Percentiles rank a stretch among this genome's conserved stretches.
These are phyloP conservation scores for Fusarium tupiense DNA, from an alignment of 2,329 filamentous ascomycete species.

Conservation along the genomic window DNA sequence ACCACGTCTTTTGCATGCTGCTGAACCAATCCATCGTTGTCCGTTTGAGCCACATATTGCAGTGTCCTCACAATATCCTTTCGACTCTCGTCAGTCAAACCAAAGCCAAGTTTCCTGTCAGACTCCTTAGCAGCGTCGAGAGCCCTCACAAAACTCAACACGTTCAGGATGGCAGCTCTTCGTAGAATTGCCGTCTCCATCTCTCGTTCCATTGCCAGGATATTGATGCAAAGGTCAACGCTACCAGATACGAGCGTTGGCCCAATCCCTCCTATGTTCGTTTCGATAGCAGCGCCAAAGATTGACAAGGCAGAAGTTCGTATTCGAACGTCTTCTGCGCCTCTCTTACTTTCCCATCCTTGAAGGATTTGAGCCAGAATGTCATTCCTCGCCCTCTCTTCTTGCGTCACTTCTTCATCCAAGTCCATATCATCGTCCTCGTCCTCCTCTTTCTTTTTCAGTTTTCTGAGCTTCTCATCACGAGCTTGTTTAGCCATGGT, in stretches of 20 bases:
- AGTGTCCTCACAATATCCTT: slow-evolving; percentile 71
- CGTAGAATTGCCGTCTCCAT: slow-evolving; percentile 71
- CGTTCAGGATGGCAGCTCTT: slow-evolving; percentile 70
- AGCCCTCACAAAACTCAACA: slow-evolving; percentile 70
- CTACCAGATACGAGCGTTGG: slow-evolving; percentile 62
- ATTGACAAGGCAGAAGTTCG: slow-evolving; percentile 76
- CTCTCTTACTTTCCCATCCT: slow-evolving; percentile 73
- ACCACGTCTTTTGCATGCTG: slow-evolving; percentile 74
- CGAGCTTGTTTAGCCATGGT: slow-evolving; percentile 66
- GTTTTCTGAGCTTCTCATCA: slow-evolving; percentile 58
- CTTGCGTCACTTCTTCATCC: slow-evolving; percentile 57
- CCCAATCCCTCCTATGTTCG: slow-evolving; percentile 66
- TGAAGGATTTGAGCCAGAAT: slow-evolving; percentile 68
- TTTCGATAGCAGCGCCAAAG: slow-evolving; percentile 68
- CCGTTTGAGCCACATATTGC: slow-evolving; percentile 70
- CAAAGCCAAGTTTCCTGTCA: slow-evolving; percentile 60
- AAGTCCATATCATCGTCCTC: slow-evolving; percentile 57
- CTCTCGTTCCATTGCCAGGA: slow-evolving; percentile 70
- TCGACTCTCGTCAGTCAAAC: slow-evolving; percentile 63
- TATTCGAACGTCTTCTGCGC: slow-evolving; percentile 75
- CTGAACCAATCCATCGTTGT: slow-evolving; percentile 74
- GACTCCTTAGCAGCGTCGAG: slow-evolving; percentile 63
- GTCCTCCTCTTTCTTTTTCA: slow-evolving; percentile 59
- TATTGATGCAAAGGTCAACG: slow-evolving; percentile 70
- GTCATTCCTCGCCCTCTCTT: slow-evolving; percentile 58